These are phyloP conservation scores for Aspergillus sp. DNA, from an alignment of 2,329 filamentous ascomycete genomes.

Conservation along the genomic window DNA sequence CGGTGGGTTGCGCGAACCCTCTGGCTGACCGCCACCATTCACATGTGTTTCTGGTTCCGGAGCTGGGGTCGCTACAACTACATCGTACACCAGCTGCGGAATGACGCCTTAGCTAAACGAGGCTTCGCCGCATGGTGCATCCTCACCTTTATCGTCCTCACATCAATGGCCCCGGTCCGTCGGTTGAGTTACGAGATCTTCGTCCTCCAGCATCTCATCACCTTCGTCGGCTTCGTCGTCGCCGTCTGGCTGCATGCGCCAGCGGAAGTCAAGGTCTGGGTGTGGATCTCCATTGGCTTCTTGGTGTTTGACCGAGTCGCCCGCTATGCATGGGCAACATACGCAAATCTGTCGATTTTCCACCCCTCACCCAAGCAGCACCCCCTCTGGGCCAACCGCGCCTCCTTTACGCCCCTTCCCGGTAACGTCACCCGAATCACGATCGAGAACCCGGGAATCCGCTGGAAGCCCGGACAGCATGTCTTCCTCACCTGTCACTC, in stretches of 20 bases:
- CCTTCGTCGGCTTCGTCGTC: slow-evolving; percentile 49
- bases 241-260: slow-evolving; percentile 51
- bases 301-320: slow-evolving; percentile 46
- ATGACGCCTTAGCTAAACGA: slow-evolving; percentile 49
- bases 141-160: slow-evolving; percentile 52
- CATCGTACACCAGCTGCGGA: slow-evolving; percentile 47
- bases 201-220: slow-evolving; percentile 54
- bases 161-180: slow-evolving; percentile 51
- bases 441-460: slow-evolving; percentile 54
- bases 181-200: slow-evolving; percentile 55
- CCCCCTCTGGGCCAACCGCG: slow-evolving; percentile 40
- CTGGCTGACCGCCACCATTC: slow-evolving; percentile 54
- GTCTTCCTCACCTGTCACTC: slow-evolving; percentile 60
- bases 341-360: slow-evolving; percentile 43
- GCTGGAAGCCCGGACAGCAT: slow-evolving; percentile 64
- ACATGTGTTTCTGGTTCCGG: slow-evolving; percentile 55
- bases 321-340: slow-evolving; percentile 35
- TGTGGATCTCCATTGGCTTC: slow-evolving; percentile 50
- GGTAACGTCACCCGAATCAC: slow-evolving; percentile 58
- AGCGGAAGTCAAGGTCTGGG: slow-evolving; percentile 41
- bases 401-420: slow-evolving; percentile 50
- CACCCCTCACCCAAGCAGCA: slow-evolving; percentile 25
- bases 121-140: slow-evolving; percentile 55
- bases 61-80: slow-evolving; percentile 54
- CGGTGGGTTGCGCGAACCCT: slow-evolving; percentile 52